These are phyloP conservation scores for Fusarium sp. DNA, from an alignment of 2,329 filamentous ascomycete genomes.

Conservation along the genomic window DNA sequence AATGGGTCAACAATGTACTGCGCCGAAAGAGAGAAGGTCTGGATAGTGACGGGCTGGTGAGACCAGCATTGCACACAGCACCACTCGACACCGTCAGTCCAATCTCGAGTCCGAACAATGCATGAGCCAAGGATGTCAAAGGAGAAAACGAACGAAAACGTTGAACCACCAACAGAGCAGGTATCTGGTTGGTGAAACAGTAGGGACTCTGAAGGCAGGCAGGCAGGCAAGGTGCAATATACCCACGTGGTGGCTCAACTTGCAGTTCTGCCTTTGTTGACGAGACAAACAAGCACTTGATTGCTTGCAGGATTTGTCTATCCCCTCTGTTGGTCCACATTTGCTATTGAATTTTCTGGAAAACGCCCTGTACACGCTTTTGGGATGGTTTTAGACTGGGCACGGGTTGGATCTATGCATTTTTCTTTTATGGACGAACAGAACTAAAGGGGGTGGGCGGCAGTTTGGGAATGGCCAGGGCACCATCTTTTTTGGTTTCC, in stretches of 20 bases:
- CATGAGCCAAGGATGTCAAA: slow-evolving; percentile 13
- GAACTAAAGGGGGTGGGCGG: slow-evolving; percentile 9
- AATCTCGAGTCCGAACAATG: slow-evolving; percentile 53
- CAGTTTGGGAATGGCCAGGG: slow-evolving; percentile 3
- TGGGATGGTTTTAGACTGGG: slow-evolving; percentile 39
- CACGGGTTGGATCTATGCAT: slow-evolving; percentile 24
- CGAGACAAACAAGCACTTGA: not conserved
- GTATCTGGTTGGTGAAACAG: slow-evolving; percentile 43
- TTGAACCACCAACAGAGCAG: slow-evolving; percentile 42
- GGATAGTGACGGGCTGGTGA: slow-evolving; percentile 61
- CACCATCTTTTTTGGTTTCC: not conserved
- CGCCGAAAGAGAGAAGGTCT: slow-evolving; percentile 66
- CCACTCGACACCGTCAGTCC: slow-evolving; percentile 81
- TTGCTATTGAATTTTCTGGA: slow-evolving; percentile 17
- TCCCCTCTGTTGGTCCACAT: slow-evolving; percentile 19
- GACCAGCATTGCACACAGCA: slow-evolving; percentile 89
- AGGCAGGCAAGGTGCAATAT: slow-evolving; percentile 23
- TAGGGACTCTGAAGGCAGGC: slow-evolving; percentile 8
- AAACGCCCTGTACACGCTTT: slow-evolving; percentile 39
- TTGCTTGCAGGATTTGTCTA: slow-evolving; percentile 10
- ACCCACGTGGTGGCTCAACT: slow-evolving; percentile 5
- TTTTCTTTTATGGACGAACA: slow-evolving; percentile 15
- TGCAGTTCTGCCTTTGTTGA: not conserved
- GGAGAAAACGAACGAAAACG: not conserved
- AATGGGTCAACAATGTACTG: slow-evolving; percentile 83